A percentile compares a stretch with the other conserved stretches of the same genome.
phyloP scores from a whole-genome alignment of 1,139 yeast species.

The Suhomyces terraborum region DNA sequence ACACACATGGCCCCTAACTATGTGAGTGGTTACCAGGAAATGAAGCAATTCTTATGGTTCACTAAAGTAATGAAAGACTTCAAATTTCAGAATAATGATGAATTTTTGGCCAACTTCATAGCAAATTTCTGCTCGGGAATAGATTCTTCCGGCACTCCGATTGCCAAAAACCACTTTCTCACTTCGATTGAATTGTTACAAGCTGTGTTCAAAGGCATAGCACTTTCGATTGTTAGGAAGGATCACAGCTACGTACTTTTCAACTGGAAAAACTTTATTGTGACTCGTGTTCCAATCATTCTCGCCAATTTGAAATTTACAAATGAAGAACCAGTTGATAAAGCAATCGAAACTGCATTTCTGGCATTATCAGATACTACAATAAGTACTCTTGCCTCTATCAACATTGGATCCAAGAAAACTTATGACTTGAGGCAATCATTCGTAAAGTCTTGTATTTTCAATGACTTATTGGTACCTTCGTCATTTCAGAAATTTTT shows the following conservation, averaged over 20 bases:
- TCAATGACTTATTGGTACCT: constrained; percentile 39
- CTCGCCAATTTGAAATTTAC: constrained; percentile 20
- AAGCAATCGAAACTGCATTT: constrained; percentile 21
- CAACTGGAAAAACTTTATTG: constrained; percentile 41
- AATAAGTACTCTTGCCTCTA: constrained; percentile 13
- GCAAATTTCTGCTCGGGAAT: constrained; percentile 15
- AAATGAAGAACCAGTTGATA: constrained; percentile 17
- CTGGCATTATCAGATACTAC: constrained; percentile 17
- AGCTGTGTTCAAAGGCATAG: constrained; percentile 25
- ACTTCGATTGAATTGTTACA: constrained; percentile 26
- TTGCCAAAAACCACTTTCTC: constrained; percentile 13
- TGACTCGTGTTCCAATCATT: constrained; percentile 32
- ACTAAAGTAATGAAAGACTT: constrained; percentile 30
- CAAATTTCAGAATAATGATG: constrained; percentile 23
- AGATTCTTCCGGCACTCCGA: constrained; percentile 13
- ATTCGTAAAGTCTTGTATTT: constrained; percentile 53
- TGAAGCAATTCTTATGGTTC: constrained; percentile 38
- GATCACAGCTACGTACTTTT: constrained; percentile 28
- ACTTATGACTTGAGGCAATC: constrained; percentile 57
- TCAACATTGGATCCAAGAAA: constrained; percentile 19
- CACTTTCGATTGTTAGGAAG: constrained; percentile 20
- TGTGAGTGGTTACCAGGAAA: constrained; percentile 10
- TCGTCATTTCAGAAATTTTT: constrained; percentile 48
- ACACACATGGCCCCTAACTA: constrained; percentile 12
- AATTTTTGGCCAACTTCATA: constrained; percentile 14